Evolutionary conservation across 768 basidiomycete species (phyloP), one percentile per base, ranked within the genome.

Genomic region (Lepiota venenata): DNA sequence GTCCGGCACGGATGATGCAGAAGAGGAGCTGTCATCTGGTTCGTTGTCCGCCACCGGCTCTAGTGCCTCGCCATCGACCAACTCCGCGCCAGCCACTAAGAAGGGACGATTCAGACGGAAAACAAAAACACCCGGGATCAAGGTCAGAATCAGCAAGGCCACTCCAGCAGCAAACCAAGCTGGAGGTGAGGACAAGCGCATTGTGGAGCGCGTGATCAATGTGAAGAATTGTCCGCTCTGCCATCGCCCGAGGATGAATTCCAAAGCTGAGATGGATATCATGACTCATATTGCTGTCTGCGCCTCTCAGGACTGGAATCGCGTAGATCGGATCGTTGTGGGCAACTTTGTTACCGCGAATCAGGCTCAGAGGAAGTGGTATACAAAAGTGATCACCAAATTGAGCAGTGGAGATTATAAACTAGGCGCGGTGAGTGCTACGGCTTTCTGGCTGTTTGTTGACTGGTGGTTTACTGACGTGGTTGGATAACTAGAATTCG

Each of bases 311-410:
- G 97, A 98, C 66, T 98, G 95, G 93, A 84, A 79, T 36, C 81
- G 85, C 56, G 87, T 98, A 25, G 88, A 97, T 62, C 69, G 87
- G 58, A 92, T 98, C 59, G 84, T 97, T 41, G 94, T 96, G 11
- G 87, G 91, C 15, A 94, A 96, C 65, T 99, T 91, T 60, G 95
- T 98, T 2, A 98, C 95, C 0, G 87, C 91, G 4, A 85, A 81
- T 59, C 93, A 97, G 73, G 96, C 96, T 57, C 95, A 98, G 75
- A 77, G 96, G 64, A 99, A 99, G 73, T 98, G 93, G 88, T 90
- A 95, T 65, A 93, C 93, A 57, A 92, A 88, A 74, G 80, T 98
- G 37, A 79, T 98, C 50, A 78, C 82, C 20, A 94, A 93, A 71
- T 83, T 97, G 4, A 87, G 89, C 0, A 83, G 82, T 58, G 96